Conservation (phyloP, 2,329 filamentous ascomycete genomes). For the Hirsutella rhossiliensis region DNA sequence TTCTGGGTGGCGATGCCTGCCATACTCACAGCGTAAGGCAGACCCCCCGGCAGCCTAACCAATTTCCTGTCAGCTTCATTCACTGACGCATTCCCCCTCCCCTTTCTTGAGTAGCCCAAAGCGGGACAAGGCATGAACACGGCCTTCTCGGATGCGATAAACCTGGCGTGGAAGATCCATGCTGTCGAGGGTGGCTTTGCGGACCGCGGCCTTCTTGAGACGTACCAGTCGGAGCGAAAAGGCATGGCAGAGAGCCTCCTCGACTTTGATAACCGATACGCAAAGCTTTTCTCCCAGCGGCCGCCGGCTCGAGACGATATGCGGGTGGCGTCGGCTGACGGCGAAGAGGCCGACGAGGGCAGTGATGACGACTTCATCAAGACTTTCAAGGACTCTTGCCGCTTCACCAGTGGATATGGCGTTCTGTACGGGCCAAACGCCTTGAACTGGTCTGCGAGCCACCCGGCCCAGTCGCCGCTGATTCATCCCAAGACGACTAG, state of each 20-base stretch:
- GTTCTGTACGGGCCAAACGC: slow-evolving; percentile 73
- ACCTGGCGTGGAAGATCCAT: slow-evolving; percentile 94
- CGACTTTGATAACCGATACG: slow-evolving; percentile 79
- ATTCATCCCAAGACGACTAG: slow-evolving; percentile 56
- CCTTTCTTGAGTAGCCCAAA: slow-evolving; percentile 40
- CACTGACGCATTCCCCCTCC: no score
- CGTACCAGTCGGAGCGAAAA: slow-evolving; percentile 80
- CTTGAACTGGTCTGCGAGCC: slow-evolving; percentile 69
- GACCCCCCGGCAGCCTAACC: no score
- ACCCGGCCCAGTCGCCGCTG: slow-evolving; percentile 57
- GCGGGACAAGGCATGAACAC: slow-evolving; percentile 75
- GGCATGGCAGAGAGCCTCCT: slow-evolving; percentile 74
- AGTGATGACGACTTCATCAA: slow-evolving; percentile 66
- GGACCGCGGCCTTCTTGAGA: slow-evolving; percentile 59
- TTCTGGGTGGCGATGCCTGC: slow-evolving; percentile 66
- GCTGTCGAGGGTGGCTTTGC: slow-evolving; percentile 78
- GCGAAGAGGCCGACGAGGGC: slow-evolving; percentile 14
- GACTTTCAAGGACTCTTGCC: slow-evolving; percentile 83
- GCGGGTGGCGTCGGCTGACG: slow-evolving; percentile 43
- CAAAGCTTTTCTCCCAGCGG: slow-evolving; percentile 75
- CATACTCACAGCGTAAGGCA: slow-evolving; percentile 59
- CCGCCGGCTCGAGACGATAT: slow-evolving; percentile 64
- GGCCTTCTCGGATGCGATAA: slow-evolving; percentile 69
- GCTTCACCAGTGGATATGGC: slow-evolving; percentile 87
- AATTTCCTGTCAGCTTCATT: no score